A percentile compares a stretch with the other conserved stretches of the same genome.
Evolutionary conservation across 108 stramenopile species (phyloP).

Genomic region (Nannochloropsis gaditana): DNA sequence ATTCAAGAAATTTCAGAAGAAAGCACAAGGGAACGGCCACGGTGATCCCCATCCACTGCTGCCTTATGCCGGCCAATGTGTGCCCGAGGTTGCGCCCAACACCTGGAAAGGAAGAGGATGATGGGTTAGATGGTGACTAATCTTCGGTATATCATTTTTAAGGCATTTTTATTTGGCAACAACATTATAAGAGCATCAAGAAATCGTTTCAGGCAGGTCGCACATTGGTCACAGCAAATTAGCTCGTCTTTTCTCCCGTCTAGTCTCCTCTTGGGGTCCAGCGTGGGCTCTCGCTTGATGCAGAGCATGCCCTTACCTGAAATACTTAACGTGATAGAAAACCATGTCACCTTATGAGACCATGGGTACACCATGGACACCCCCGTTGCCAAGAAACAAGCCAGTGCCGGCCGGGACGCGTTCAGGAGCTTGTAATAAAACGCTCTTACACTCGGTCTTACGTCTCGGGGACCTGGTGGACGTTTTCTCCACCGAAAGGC

Average conservation of each 20-base stretch:
- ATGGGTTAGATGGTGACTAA: background rate
- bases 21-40: slow-evolving; percentile 8
- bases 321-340: slow-evolving; percentile 13
- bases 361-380: background rate
- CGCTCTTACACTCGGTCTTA: background rate
- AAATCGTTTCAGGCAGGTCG: background rate
- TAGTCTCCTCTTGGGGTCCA: background rate
- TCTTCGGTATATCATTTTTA: too few species aligned
- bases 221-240: slow-evolving; percentile 2
- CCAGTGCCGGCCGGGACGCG: background rate
- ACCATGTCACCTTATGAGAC: background rate
- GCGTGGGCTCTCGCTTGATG: background rate
- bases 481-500: background rate
- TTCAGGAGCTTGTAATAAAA: slow-evolving; percentile 11
- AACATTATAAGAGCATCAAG: background rate
- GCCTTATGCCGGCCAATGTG: background rate
- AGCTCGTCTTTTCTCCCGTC: background rate
- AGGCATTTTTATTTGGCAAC: background rate
- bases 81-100: background rate
- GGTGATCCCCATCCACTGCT: background rate
- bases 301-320: background rate
- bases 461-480: background rate
- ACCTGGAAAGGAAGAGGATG: background rate
- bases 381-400: background rate
- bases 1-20: background rate